Base-by-base conservation (phyloP, 257 asterid species). In the Primulina huaijiensis region DNA sequence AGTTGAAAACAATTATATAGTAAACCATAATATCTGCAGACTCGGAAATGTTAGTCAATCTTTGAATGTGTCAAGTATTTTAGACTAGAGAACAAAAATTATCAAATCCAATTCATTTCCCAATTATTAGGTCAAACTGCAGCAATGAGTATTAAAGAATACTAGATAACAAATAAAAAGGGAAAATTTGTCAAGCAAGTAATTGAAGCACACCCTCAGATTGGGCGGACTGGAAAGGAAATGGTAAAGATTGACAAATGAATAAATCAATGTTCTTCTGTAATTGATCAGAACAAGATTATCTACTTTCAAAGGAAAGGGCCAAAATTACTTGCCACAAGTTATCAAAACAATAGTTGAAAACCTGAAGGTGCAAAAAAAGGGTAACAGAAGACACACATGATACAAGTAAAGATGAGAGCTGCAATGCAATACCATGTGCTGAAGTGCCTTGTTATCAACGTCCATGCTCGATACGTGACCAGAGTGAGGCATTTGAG, bases 381-480 rank as follows among this genome's bases (percentile, higher is more conserved):
- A 31, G 0, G 8, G 67, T 34, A 67, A 31, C 20, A 23, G 35
- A 20, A 58, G 64, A 58, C 43, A 38, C 19, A 5, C 21, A 17
- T 16, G 57, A 50, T 17, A 20, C 33, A 53, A 38, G 50, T 38
- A 67, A 71, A 70, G 64, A 68, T 60, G 55, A 71, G 60, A 62
- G 62, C 25, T 10, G n/a, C 31, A 31, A 75, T 60, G 56, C 58
- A 87, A 64, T 79, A 89, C 96, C 87, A 64, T 5, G 57, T 3
- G 79, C 58, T 68, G 88, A 73, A 83, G 79, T 37, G 75, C 77
- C 80, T 81, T 90, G 62, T 74, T 82, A 64, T 89, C 96, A 5
- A 89, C 89, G 66, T 89, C 92, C 96, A 89, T 89, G 64, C 72
- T 82, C 67, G 90, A 78, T 78, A 86, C 75, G 65, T 75, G 85